Conservation (phyloP, 495 filamentous ascomycete species). For the Rhizodiscina lignyota region DNA sequence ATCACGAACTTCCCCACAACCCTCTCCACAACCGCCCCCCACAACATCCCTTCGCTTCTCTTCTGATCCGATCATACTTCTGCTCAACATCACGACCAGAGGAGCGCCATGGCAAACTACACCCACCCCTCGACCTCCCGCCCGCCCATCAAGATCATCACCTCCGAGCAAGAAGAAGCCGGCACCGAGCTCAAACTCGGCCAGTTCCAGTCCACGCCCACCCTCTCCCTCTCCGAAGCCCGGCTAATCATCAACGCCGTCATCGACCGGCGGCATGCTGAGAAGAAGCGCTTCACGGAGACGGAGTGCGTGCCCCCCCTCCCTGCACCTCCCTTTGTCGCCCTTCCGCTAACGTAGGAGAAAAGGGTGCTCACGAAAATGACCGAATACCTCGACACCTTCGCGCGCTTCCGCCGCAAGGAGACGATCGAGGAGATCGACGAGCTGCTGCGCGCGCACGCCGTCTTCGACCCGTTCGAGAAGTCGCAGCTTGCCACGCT, state of each 20-base stretch:
- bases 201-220: slow-evolving; percentile 78
- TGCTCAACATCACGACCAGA: too few relatives aligned
- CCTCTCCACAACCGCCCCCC: too few relatives aligned
- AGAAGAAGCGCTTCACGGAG: slow-evolving; percentile 39
- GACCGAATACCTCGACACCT: slow-evolving; percentile 76
- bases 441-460: slow-evolving; percentile 54
- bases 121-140: too few relatives aligned
- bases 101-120: too few relatives aligned
- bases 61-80: too few relatives aligned
- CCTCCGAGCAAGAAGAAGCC: slow-evolving; percentile 79
- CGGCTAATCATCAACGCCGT: slow-evolving; percentile 78
- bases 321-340: background rate
- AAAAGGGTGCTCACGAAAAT: slow-evolving; percentile 58
- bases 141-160: too few relatives aligned
- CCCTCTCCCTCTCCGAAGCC: slow-evolving; percentile 80
- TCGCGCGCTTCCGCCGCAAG: slow-evolving; percentile 86
- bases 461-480: slow-evolving; percentile 79
- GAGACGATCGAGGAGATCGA: slow-evolving; percentile 90
- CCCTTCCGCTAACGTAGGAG: background rate
- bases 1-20: too few relatives aligned
- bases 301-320: slow-evolving; percentile 28
- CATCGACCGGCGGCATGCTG: slow-evolving; percentile 47
- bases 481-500: slow-evolving; percentile 80
- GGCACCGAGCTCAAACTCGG: slow-evolving; percentile 66
- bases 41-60: too few relatives aligned